Percentiles rank a stretch among this genome's conserved stretches.
phyloP scores from a whole-genome alignment of 179 eudicot genomes.

The Silene noctiflora region DNA sequence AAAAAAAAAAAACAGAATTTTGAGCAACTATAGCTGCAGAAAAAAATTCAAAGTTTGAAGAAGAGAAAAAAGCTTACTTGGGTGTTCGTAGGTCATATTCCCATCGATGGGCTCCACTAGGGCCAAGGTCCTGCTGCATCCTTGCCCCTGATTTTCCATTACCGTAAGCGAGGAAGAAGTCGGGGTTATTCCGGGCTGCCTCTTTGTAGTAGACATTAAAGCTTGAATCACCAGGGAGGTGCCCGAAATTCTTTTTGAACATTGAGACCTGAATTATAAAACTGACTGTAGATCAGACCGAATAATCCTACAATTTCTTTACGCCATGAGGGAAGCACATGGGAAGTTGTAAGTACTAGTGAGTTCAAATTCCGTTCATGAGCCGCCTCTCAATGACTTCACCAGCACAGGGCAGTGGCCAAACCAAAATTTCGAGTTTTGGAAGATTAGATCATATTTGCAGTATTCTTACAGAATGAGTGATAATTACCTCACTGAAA shows the following conservation, averaged over 20 bases:
- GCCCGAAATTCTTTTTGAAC: conserved; percentile 81
- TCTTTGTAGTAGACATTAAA: conserved; percentile 60
- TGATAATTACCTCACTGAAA: conserved; percentile 37
- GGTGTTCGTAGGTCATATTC: conserved; percentile 58
- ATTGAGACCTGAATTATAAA: conserved; percentile 48
- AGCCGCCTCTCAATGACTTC: too few relatives aligned
- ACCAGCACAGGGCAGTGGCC: too few relatives aligned
- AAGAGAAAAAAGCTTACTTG: conserved; percentile 40
- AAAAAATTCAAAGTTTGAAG: background rate
- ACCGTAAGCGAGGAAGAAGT: conserved; percentile 77
- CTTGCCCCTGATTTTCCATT: conserved; percentile 95
- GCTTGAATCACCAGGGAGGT: conserved; percentile 59
- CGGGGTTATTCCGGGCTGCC: conserved; percentile 71
- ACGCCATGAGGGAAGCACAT: background rate
- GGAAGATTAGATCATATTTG: background rate
- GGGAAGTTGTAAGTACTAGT: too few relatives aligned
- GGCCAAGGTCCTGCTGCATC: conserved; percentile 67
- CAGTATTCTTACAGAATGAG: background rate
- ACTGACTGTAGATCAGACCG: background rate
- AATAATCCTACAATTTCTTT: background rate
- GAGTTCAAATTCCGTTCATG: too few relatives aligned
- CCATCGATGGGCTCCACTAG: conserved; percentile 99
- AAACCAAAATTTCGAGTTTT: too few relatives aligned
- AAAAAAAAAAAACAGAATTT: too few relatives aligned
- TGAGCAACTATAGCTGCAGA: background rate